phyloP scores from a whole-genome alignment of 2,329 filamentous ascomycete species.

The Penicillium sp. region DNA sequence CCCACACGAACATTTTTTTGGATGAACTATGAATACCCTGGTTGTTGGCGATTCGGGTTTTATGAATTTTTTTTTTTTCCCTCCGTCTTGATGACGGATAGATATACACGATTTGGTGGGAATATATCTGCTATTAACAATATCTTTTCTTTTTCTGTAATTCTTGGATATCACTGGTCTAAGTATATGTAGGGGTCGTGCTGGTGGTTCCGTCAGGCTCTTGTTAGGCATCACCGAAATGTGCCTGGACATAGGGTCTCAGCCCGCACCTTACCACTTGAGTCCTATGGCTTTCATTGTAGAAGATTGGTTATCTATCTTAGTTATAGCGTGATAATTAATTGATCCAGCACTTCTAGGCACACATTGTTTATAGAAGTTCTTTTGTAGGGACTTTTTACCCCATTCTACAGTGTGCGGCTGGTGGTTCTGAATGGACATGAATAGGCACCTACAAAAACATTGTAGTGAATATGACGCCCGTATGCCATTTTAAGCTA shows the following conservation, averaged over 20 bases:
- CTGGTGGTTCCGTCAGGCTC: neutral
- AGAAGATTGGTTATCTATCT: neutral
- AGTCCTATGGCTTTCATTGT: neutral
- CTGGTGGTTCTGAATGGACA: neutral
- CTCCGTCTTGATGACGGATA: slow-evolving; percentile 15
- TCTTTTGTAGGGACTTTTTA: neutral
- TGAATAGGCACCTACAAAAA: neutral
- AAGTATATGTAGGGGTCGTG: neutral
- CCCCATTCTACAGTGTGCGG: neutral
- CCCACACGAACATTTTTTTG: slow-evolving; percentile 12
- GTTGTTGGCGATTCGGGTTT: slow-evolving; percentile 21
- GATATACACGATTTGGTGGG: slow-evolving; percentile 15
- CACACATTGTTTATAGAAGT: neutral
- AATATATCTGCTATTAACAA: slow-evolving; percentile 6
- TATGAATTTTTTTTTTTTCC: slow-evolving; percentile 12
- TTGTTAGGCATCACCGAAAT: neutral
- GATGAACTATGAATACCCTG: slow-evolving; percentile 34
- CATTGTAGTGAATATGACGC: too few species aligned
- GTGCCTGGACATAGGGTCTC: neutral
- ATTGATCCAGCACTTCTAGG: neutral
- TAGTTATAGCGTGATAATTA: neutral
- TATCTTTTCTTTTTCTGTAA: neutral
- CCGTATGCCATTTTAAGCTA: too few species aligned
- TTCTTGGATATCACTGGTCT: neutral
- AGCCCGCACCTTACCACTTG: neutral